Base-by-base conservation (phyloP, 139 green algal genomes). In the Parachlorella kessleri region DNA sequence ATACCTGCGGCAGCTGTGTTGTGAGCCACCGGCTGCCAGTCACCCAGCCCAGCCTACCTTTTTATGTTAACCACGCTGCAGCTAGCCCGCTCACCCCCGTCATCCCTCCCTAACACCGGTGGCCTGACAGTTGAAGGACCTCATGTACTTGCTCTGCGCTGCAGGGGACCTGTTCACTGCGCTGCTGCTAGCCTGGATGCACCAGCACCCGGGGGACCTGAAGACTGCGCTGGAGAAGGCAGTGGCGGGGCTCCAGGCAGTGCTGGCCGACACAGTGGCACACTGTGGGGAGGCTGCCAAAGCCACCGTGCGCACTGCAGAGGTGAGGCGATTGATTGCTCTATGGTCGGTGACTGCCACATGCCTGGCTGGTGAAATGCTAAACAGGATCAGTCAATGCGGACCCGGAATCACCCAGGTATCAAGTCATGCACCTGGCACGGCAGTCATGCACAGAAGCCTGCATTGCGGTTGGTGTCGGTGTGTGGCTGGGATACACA, bases 161-260 rank as follows among this genome's bases (percentile, higher is more conserved):
- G 68, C 88, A 93, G 88, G 90, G 2, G 91, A 96, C 80, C 75
- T 96, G 39, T 76, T 95, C 36, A 76, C 89, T 1, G 88, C 88
- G 41, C 84, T 97, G 78, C 84, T 96, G 70, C 86, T 97, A 55
- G 90, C 81, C 26, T 91, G 87, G 77, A 73, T 87, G 69, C 70
- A 91, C 72, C 78, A 85, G 32, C 81, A 91, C 21, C 90, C 90
- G 3, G 82, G 75, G 2, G 74, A 93, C 67, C 75, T 96, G 77
- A 76, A 81, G 23, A 10, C 65, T 3, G 93, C 91, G 1, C 74
- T 96, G 48, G 89, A 95, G 77, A 66, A 83, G 66, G 89, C 93
- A 10, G 77, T 95, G 10, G 86, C 83, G 2, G 85, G 81, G 10
- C 83, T 96, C 78, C 93, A 97, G 68, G 84, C 40, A 1, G 85